Evolutionary conservation across 805 yeast genomes (phyloP), one percentile per base, ranked within the genome.

Genomic region (Myxozyma sirexii): DNA sequence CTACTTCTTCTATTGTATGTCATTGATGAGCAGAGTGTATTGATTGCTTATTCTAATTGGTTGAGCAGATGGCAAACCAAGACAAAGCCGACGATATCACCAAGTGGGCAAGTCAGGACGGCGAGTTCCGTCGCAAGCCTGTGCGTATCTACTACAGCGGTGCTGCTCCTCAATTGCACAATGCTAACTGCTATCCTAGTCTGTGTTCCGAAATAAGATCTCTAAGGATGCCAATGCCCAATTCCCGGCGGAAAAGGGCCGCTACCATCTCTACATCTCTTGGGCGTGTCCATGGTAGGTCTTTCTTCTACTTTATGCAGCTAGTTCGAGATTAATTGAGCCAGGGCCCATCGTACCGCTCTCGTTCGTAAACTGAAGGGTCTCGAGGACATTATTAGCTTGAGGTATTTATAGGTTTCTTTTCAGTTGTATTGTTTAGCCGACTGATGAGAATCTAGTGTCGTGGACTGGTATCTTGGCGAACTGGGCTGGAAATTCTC

Each of bases 401-500:
- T 77, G 35, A 63, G 65, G 67, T 63, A 41, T 27, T 55, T n/a
- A 4, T 7, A 12, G 8, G 6, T 24, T 37, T 5, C 12, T 26
- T 1, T 75, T n/a, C n/a, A 82, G 0, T 74, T 86, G 10, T 83
- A 87, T 15, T 8, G 15, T 10, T 13, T 62, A n/a, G 17, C 33
- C 10, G 33, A 8, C 41, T 41, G 21, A 29, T 15, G 17, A 13
- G 6, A 13, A 1, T 3, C 86, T 33, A 84, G 92, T 21, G 90
- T 90, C 41, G 97, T 93, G 12, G 96, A 91, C 73, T 91, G 97
- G 93, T 85, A 84, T 69, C 81, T 93, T 87, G 97, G 88, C 65
- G 81, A 78, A 13, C 79, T 87, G 60, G 97, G 98, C 3, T 93
- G 99, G 99, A 82, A 90, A 70, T 89, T 94, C 73, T 80, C 83